Evolutionary conservation across 441 rosid species (phyloP), one percentile per base, ranked within the genome.

Genomic region (Eruca vesicaria): DNA sequence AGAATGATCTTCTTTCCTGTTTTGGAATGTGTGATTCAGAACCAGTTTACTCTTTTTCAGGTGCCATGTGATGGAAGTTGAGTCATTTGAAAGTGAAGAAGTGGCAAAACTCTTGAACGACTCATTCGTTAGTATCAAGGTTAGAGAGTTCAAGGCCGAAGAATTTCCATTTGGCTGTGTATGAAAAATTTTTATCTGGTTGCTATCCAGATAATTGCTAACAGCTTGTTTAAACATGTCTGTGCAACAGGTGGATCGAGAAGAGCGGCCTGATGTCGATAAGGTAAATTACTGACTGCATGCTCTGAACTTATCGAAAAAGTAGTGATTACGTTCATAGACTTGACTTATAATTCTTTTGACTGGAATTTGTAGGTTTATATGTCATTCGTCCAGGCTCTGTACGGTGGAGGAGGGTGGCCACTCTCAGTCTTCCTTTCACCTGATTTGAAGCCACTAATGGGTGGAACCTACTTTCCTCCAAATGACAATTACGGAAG

Each of bases 41-140:
- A 69, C 18, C 12, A 14, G 5, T 48, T 28, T 43, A 70, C 36
- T 29, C 41, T 65, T 36, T 65, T 0, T 70, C 79, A 94, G 99
- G 99, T 95, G 99, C 68, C 99, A 95, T 87, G 99, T 92, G 45
- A 95, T 95, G 98, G 97, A 95, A 85, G 91, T 86, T 60, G 99
- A 95, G 83, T 95, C 99, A 62, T 95, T 95, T 69, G 99, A 95
- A 85, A 77, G 89, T 79, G 96, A 87, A 73, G 89, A 70, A 69
- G 92, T 86, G 48, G 98, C 97, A 6, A 89, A 90, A 80, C 80
- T 89, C 83, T 83, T 95, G 85, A 92, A 92, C 48, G 89, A 86
- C 48, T 87, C 87, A 73, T 95, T 91, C 75, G 91, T 95, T 70
- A 88, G 97, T 81, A 83, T 95, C 65, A 95, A 95, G 99, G 99